These are phyloP conservation scores for Melanopsichium pennsylvanicum DNA, from an alignment of 1,284 basidiomycete genomes.

Conservation along the genomic window DNA sequence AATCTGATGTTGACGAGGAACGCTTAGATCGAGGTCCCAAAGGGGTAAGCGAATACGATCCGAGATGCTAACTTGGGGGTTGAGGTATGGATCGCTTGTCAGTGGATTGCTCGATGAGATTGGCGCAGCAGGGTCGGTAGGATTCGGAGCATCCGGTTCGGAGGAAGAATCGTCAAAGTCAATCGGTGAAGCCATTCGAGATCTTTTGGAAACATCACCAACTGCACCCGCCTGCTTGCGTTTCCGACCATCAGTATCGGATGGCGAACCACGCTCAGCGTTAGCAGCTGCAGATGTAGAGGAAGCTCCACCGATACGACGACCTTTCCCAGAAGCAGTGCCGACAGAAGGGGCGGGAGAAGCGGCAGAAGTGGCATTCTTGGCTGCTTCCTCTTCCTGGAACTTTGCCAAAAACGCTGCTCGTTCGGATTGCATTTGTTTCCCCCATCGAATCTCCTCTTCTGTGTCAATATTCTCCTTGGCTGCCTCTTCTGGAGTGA, in stretches of 20 bases:
- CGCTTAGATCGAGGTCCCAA: constrained; percentile 47
- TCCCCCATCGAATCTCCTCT: constrained; percentile 62
- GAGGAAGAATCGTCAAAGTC: constrained; percentile 26
- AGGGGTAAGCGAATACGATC: constrained; percentile 35
- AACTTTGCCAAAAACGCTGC: constrained; percentile 58
- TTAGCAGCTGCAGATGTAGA: constrained; percentile 5
- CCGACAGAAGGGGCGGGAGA: constrained; percentile 40
- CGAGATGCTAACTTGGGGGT: constrained; percentile 17
- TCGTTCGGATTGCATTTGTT: constrained; percentile 59
- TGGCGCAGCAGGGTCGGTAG: not conserved
- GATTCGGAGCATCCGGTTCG: not conserved
- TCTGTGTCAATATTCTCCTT: constrained; percentile 59
- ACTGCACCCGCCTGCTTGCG: too few relatives aligned
- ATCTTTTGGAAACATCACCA: constrained; percentile 35
- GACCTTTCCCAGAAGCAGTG: constrained; percentile 16
- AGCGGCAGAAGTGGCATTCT: constrained; percentile 27
- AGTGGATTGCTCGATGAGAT: constrained; percentile 19
- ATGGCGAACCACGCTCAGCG: constrained; percentile 24
- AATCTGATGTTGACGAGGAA: constrained; percentile 20
- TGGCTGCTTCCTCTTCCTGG: constrained; percentile 58
- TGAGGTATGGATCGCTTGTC: constrained; percentile 34
- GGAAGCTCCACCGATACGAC: constrained; percentile 11
- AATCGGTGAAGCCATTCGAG: constrained; percentile 41
- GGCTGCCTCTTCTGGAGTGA: constrained; percentile 36
- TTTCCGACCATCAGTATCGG: constrained; percentile 29